Evolutionary conservation across 768 basidiomycete genomes (phyloP).

Genomic region (Phlegmacium glaucopus): DNA sequence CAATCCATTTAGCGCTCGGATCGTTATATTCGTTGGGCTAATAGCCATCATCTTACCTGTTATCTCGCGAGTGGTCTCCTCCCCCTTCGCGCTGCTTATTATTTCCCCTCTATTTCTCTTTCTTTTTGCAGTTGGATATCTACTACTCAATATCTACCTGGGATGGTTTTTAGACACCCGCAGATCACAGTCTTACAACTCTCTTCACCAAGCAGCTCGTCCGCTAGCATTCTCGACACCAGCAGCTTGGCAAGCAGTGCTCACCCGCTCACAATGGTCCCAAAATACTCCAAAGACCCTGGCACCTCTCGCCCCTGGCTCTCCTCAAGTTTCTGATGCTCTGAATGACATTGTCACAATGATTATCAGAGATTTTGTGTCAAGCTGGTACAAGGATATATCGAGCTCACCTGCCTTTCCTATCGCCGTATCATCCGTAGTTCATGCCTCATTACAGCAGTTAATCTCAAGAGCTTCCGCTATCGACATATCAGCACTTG

Average conservation of each 20-base stretch:
- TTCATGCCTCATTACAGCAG: slow-evolving; percentile 63
- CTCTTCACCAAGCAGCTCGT: slow-evolving; percentile 55
- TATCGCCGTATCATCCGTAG: slow-evolving; percentile 68
- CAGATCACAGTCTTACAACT: slow-evolving; percentile 25
- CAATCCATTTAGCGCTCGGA: slow-evolving; percentile 41
- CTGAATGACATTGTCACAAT: slow-evolving; percentile 80
- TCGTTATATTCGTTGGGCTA: slow-evolving; percentile 54
- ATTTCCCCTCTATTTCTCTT: slow-evolving; percentile 58
- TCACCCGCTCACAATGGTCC: slow-evolving; percentile 89
- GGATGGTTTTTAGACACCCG: slow-evolving; percentile 57
- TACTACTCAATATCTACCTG: slow-evolving; percentile 52
- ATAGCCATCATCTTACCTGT: slow-evolving; percentile 57
- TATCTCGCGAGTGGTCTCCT: slow-evolving; percentile 54
- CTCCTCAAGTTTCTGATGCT: slow-evolving; percentile 62
- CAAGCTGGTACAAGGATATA: slow-evolving; percentile 84
- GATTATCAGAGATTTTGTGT: slow-evolving; percentile 83
- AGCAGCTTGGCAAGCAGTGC: slow-evolving; percentile 91
- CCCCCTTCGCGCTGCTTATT: slow-evolving; percentile 61
- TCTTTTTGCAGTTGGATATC: slow-evolving; percentile 44
- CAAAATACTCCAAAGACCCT: slow-evolving; percentile 65
- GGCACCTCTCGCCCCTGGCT: slow-evolving; percentile 61
- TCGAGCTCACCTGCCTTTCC: slow-evolving; percentile 91
- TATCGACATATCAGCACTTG: slow-evolving; percentile 70
- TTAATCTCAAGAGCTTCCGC: slow-evolving; percentile 51
- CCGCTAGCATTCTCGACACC: slow-evolving; percentile 88